phyloP scores from a whole-genome alignment of 1,284 basidiomycete genomes.

The Inonotus obliquus region DNA sequence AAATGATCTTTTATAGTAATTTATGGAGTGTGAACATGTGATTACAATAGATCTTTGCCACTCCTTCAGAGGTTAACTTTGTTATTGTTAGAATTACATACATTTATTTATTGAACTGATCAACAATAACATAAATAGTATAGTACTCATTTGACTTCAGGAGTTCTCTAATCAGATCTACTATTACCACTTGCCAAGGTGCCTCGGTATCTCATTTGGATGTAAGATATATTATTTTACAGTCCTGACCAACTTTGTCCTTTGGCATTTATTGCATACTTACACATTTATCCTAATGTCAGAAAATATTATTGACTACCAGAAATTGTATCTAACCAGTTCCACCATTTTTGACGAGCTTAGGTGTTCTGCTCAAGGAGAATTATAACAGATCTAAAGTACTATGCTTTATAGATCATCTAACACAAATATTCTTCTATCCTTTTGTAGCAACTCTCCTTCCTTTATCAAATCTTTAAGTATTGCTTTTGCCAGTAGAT shows the following conservation, averaged over 20 bases:
- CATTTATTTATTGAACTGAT: not conserved
- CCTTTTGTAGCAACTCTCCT: too few species aligned
- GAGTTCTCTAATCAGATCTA: conserved; percentile 22
- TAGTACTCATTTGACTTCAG: conserved; percentile 13
- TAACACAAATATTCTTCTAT: too few species aligned
- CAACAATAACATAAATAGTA: conserved; percentile 23
- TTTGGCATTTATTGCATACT: conserved; percentile 16
- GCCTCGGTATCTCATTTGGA: not conserved
- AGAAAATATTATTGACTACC: too few species aligned
- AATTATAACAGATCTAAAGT: too few species aligned
- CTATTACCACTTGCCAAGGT: not conserved
- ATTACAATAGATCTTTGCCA: not conserved
- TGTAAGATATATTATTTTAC: conserved; percentile 5
- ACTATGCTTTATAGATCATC: too few species aligned
- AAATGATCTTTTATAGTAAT: not conserved
- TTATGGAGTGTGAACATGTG: not conserved
- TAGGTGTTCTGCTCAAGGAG: too few species aligned
- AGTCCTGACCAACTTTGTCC: conserved; percentile 7
- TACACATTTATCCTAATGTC: too few species aligned
- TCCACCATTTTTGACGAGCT: conserved; percentile 15
- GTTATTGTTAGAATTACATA: not conserved
- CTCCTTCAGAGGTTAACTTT: not conserved
- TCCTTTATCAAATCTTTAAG: too few species aligned
- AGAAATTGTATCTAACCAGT: conserved; percentile 9
- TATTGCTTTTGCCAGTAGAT: too few species aligned